Percentiles rank a stretch among this genome's conserved stretches.
These are phyloP conservation scores for Hanseniaspora valbyensis DNA, from an alignment of 805 yeast genomes.

Conservation along the genomic window DNA sequence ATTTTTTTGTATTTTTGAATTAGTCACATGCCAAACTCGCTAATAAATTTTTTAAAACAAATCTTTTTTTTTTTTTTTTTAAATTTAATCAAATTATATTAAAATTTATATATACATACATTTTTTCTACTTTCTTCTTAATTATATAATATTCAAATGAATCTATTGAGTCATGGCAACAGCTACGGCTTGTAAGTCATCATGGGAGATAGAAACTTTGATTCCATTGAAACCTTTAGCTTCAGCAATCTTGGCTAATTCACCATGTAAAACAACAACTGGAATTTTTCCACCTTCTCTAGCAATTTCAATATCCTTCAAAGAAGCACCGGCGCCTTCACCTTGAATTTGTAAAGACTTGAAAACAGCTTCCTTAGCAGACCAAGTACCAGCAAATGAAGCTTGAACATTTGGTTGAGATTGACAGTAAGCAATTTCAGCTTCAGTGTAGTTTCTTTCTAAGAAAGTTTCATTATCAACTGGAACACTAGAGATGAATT, in stretches of 20 bases:
- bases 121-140: neutral
- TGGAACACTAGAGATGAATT: conserved; percentile 70
- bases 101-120: neutral
- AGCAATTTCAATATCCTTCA: conserved; percentile 78
- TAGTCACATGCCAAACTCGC: no score
- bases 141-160: no score
- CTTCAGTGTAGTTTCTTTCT: conserved; percentile 78
- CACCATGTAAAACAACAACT: conserved; percentile 61
- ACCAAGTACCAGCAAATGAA: conserved; percentile 96
- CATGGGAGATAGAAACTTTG: conserved; percentile 88
- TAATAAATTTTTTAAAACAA: no score
- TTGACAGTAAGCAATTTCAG: conserved; percentile 69
- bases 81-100: no score
- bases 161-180: conserved; percentile 53
- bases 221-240: conserved; percentile 58
- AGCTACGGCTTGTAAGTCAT: conserved; percentile 94
- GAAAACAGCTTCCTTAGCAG: conserved; percentile 98
- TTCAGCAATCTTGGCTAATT: conserved; percentile 63
- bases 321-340: conserved; percentile 89
- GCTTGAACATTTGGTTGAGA: conserved; percentile 70
- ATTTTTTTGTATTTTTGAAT: no score
- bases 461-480: conserved; percentile 81
- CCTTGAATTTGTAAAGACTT: conserved; percentile 83
- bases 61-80: no score
- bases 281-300: conserved; percentile 71